Evolutionary conservation across 371 early-diverging fungal genomes (phyloP).

Genomic region (Conidiobolus incongruus): DNA sequence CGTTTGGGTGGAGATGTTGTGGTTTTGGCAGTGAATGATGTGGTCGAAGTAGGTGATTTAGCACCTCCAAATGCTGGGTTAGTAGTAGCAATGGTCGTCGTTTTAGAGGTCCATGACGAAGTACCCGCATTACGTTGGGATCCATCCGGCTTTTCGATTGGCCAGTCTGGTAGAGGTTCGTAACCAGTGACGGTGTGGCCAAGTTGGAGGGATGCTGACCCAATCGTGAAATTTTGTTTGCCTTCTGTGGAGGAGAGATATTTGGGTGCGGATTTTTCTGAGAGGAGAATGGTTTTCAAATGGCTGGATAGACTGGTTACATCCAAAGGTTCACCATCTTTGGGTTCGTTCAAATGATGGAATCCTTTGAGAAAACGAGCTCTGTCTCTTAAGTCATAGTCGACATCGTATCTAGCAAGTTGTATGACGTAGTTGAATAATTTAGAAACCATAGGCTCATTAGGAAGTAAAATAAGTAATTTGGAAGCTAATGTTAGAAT

Average conservation of each 20-base stretch:
- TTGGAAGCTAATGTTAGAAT: conserved; percentile 58
- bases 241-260: conserved; percentile 6
- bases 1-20: conserved; percentile 10
- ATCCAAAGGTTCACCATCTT: conserved; percentile 4
- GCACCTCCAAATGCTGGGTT: conserved; percentile 14
- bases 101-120: conserved; percentile 20
- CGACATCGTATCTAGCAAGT: conserved; percentile 68
- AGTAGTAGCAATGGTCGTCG: conserved; percentile 15
- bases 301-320: conserved; percentile 1
- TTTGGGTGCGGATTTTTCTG: conserved; percentile 6
- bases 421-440: conserved; percentile 52
- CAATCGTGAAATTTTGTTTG: conserved; percentile 30
- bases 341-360: not conserved
- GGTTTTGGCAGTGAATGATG: conserved; percentile 8
- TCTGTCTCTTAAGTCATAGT: conserved; percentile 78
- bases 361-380: conserved; percentile 59
- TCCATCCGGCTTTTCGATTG: conserved; percentile 38
- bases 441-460: conserved; percentile 14
- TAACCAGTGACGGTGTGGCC: conserved; percentile 50
- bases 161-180: conserved; percentile 63
- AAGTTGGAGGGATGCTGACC: conserved; percentile 58
- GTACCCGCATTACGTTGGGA: conserved; percentile 24
- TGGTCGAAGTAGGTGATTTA: conserved; percentile 8
- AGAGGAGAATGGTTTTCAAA: conserved; percentile 5
- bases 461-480: conserved; percentile 23